phyloP scores from a whole-genome alignment of 345 rosid species.

The Acer negundo region DNA sequence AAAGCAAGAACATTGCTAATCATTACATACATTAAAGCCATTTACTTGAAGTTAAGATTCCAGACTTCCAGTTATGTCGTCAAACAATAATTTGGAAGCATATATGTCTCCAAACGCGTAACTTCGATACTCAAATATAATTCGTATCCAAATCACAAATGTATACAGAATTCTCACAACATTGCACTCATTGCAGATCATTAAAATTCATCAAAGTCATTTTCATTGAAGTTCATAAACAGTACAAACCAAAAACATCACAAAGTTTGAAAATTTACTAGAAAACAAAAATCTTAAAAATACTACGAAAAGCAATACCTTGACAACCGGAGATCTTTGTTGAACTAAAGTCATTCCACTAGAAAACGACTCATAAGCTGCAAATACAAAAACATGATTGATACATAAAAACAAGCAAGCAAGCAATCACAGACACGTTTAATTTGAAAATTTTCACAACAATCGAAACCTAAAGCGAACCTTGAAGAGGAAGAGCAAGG shows the following conservation, averaged over 20 bases:
- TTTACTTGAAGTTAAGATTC: too few species aligned
- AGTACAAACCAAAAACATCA: too few species aligned
- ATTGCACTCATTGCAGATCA: too few species aligned
- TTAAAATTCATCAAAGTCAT: too few species aligned
- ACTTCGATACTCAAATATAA: too few species aligned
- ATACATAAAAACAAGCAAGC: conserved; percentile 1
- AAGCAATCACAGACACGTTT: neutral
- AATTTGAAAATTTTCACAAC: neutral
- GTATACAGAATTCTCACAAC: neutral
- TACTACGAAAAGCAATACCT: conserved; percentile 44
- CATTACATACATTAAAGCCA: neutral
- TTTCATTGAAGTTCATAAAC: too few species aligned
- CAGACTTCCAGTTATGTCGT: neutral
- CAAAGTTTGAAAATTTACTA: neutral
- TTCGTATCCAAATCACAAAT: neutral
- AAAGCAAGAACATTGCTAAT: neutral
- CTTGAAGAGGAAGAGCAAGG: conserved; percentile 85
- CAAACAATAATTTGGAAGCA: neutral
- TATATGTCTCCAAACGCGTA: neutral
- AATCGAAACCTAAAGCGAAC: conserved; percentile 29
- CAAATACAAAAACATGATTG: neutral
- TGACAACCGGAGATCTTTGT: conserved; percentile 76
- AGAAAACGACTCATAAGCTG: conserved; percentile 67
- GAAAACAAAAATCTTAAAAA: neutral
- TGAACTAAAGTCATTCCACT: conserved; percentile 55